These are phyloP conservation scores for Abortiporus biennis DNA, from an alignment of 1,284 basidiomycete genomes.

Conservation along the genomic window DNA sequence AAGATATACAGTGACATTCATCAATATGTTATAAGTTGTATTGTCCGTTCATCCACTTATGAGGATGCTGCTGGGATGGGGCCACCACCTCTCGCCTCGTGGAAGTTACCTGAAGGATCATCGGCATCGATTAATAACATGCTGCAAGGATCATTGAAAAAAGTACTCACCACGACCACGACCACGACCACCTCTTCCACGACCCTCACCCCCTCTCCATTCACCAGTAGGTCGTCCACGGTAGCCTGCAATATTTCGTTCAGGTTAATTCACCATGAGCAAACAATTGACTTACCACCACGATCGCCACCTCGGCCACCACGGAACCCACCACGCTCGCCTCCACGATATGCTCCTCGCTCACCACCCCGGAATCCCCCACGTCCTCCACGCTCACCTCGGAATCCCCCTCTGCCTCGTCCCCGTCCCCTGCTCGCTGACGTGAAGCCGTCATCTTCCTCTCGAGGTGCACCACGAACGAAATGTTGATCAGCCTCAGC, in stretches of 20 bases:
- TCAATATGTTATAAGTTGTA: too few relatives aligned
- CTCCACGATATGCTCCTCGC: constrained; percentile 36
- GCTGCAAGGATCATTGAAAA: neutral
- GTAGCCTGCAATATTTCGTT: constrained; percentile 10
- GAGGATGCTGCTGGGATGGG: constrained; percentile 12
- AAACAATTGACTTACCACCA: constrained; percentile 17
- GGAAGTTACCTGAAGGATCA: constrained; percentile 11
- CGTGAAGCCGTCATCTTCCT: constrained; percentile 62
- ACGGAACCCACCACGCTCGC: constrained; percentile 26
- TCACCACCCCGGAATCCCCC: constrained; percentile 24
- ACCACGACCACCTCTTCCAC: constrained; percentile 36
- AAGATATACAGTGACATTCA: too few relatives aligned
- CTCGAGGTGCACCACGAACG: constrained; percentile 16
- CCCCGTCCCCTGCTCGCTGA: constrained; percentile 33
- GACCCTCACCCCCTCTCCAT: constrained; percentile 33
- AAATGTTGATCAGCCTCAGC: too few relatives aligned
- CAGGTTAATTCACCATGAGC: constrained; percentile 4
- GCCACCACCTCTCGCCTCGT: constrained; percentile 17
- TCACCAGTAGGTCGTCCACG: constrained; percentile 20
- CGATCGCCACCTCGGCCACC: constrained; percentile 32
- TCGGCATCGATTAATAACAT: neutral
- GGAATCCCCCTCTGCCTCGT: constrained; percentile 21
- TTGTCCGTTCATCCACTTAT: too few relatives aligned
- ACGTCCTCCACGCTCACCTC: constrained; percentile 30
- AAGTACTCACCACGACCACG: constrained; percentile 29